These are phyloP conservation scores for Epichloe typhina DNA, from an alignment of 2,329 filamentous ascomycete genomes.

Conservation along the genomic window DNA sequence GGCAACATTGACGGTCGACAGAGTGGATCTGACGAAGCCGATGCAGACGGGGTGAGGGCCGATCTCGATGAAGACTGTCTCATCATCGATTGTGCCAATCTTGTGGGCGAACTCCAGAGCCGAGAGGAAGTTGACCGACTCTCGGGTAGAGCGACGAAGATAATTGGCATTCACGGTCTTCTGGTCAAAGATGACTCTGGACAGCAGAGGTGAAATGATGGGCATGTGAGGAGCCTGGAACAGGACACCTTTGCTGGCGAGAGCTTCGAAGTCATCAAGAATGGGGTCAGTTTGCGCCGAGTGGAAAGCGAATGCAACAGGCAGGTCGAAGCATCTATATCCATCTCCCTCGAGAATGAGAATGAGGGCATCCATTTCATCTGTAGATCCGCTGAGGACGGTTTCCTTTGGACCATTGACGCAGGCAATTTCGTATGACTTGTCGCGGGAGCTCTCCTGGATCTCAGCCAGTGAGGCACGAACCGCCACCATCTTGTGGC, in stretches of 20 bases:
- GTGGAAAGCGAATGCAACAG: constrained; percentile 20
- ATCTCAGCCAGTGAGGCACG: constrained; percentile 10
- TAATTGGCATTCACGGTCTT: constrained; percentile 5
- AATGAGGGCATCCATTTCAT: too few species aligned
- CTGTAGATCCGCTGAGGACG: too few species aligned
- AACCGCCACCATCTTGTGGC: constrained; percentile 23
- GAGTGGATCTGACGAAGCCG: constrained; percentile 40
- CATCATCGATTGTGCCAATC: constrained; percentile 34
- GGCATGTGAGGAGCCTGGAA: constrained; percentile 2
- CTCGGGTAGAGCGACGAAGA: constrained; percentile 1
- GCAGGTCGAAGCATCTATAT: too few species aligned
- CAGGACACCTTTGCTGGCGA: constrained; percentile 1
- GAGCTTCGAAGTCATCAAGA: constrained; percentile 31
- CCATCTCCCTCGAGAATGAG: too few species aligned
- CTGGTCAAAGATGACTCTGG: constrained; percentile 30
- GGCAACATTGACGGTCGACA: too few species aligned
- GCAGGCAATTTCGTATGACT: too few species aligned
- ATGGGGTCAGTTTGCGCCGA: constrained; percentile 26
- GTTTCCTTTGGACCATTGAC: too few species aligned
- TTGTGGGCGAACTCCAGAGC: constrained; percentile 2
- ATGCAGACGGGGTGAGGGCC: constrained; percentile 54
- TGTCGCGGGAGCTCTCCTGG: constrained; percentile 17
- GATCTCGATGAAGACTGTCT: constrained; percentile 52
- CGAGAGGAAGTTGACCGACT: constrained; percentile 17
- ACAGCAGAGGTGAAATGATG: constrained; percentile 30